Base-by-base conservation (phyloP, 768 basidiomycete species). In the Mycena haematopus region DNA sequence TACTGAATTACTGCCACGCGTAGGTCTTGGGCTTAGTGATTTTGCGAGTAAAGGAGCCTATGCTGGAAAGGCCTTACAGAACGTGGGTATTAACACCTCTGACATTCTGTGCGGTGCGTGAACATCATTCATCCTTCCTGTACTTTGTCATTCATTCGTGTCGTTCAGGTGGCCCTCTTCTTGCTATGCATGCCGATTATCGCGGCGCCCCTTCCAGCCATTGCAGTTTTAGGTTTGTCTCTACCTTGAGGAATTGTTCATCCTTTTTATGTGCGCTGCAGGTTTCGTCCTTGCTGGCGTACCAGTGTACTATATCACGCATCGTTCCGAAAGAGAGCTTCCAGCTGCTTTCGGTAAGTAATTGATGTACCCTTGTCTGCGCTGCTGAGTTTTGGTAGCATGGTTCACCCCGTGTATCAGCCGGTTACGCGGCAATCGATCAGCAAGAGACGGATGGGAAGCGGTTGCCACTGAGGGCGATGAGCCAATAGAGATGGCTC, bases 171-270 rank as follows among this genome's bases (percentile, higher is more conserved):
- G 13, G 93, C 95, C 3, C 78, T 95, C 53, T 96, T 96, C 77
- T 80, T 99, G 55, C 79, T 99, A 11, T 91, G 89, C 69, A 96
- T 99, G 93, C 95, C 96, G 2, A 82, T 96, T 53, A 89, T 96
- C 59, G 96, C 96, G 3, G 95, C 96, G 22, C 96, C 96, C 8
- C 77, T 89, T 15, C 91, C 96, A 73, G 95, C 96, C 0, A 73
- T 92, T 7, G 88, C 95, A 9, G 96, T 95, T 7, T 80, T 97
- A 58, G 90, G 95, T 95, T 68, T 60, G 85, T 77, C 22, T 1
- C 15, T 13, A 38, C 17, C 36, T 19, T n/a, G n/a, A n/a, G n/a
- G n/a, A n/a, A n/a, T n/a, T 49, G 51, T 24, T 21, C 38, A 25
- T 36, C 36, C 54, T 3, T 15, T 45, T 58, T 40, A 50, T 40